A percentile compares a stretch with the other conserved stretches of the same genome.
phyloP scores from a whole-genome alignment of 2,329 filamentous ascomycete genomes.

The Cryphonectria nitschkei region DNA sequence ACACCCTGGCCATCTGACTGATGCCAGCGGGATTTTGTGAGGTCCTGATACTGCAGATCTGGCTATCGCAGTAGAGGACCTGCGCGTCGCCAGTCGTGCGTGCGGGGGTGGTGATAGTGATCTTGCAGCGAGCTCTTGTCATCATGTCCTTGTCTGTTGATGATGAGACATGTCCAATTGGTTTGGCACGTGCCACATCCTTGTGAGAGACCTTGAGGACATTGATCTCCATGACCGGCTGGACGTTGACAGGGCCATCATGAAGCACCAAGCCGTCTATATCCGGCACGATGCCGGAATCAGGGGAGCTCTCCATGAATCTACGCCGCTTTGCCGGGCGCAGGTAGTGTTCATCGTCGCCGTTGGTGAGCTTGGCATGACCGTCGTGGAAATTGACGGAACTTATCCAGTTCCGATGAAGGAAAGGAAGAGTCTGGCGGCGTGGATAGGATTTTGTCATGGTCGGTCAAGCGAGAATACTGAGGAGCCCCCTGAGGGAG shows the following conservation, averaged over 20 bases:
- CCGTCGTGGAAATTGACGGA: constrained; percentile 48
- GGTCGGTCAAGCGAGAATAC: constrained; percentile 35
- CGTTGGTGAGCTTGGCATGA: constrained; percentile 32
- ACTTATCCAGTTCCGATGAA: constrained; percentile 58
- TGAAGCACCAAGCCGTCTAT: constrained; percentile 30
- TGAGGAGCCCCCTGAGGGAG: not conserved
- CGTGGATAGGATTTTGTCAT: constrained; percentile 54
- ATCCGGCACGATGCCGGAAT: constrained; percentile 32
- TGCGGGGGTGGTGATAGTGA: constrained; percentile 42
- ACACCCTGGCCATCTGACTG: constrained; percentile 52
- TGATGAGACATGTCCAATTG: constrained; percentile 40
- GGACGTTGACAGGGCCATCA: constrained; percentile 31
- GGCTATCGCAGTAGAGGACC: constrained; percentile 57
- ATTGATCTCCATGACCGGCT: constrained; percentile 54
- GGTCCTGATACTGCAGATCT: constrained; percentile 56
- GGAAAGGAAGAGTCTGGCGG: constrained; percentile 56
- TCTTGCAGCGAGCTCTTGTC: constrained; percentile 46
- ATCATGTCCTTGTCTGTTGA: constrained; percentile 41
- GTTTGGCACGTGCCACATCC: constrained; percentile 46
- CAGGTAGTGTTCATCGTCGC: constrained; percentile 41
- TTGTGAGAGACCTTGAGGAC: constrained; percentile 57
- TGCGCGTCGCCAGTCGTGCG: constrained; percentile 42
- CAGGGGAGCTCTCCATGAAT: constrained; percentile 45
- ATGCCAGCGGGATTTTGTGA: constrained; percentile 52
- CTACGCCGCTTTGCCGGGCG: constrained; percentile 57